Evolutionary conservation across 2,329 filamentous ascomycete genomes (phyloP), one percentile per base, ranked within the genome.

Genomic region (Xylariaceae sp.): DNA sequence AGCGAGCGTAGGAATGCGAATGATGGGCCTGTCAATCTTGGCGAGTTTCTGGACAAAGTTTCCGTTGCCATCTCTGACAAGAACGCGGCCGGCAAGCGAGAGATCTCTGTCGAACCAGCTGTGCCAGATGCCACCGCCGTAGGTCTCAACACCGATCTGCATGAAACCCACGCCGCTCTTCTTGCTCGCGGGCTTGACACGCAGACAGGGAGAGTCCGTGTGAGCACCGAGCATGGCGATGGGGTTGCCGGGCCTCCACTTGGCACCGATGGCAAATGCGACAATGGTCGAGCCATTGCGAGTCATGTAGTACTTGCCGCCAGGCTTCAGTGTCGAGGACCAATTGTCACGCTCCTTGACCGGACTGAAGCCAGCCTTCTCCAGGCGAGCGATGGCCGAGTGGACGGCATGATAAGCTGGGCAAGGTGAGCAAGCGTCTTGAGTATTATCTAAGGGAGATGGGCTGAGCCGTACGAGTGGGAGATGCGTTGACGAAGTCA

Each of bases 21-120:
- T 79, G 60, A 99, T 87, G 14, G 94, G 94, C 63, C 87, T 85
- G 62, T 95, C 87, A 56, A 99, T 82, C 73, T 95, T 94, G 71
- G 97, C 82, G 49, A 99, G 79, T 70, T 86, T 91, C 71, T 90
- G 87, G 54, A 85, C 81, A 57, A 95, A 88, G 56, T 80, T 84
- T 45, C 87, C 89, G 51, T 87, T 80, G 42, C 78, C 79, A 49
- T 85, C 84, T 60, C 81, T 83, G 48, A 94, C 88, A 75, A 97
- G 85, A 12, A 89, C 89, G 52, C 94, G 81, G 9, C 94, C 94
- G 31, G 94, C 94, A 47, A 97, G 83, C 61, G 89, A 87, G 54
- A 99, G 75, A 68, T 99, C 94, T 44, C 94, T 85, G 69, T 99
- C 94, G 66, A 99, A 99, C 94, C 87, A 99, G 42, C 89, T 95